Base-by-base conservation (phyloP, 2,329 filamentous ascomycete genomes). In the Penicillium corylophilum region DNA sequence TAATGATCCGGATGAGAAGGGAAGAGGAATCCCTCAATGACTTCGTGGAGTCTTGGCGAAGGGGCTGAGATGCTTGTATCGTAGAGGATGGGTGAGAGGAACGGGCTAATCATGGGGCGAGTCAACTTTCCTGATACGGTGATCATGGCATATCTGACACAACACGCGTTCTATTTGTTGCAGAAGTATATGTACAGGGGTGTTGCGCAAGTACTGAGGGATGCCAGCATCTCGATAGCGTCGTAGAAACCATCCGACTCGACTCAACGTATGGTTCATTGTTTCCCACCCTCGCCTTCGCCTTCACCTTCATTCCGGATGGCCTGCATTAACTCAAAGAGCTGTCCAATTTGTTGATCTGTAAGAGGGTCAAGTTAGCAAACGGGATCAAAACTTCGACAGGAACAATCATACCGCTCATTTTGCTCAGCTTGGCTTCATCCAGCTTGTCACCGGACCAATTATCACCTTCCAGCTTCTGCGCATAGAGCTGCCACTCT, bases 401-500 rank as follows among this genome's bases (percentile, higher is more conserved):
- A 26, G 10, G 44, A 46, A 18, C 39, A 55, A 38, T 77, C 85
- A 62, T 71, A 95, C 91, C 92, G 70, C 89, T 97, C 90, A 97
- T 89, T 74, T 96, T 96, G 54, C 90, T 86, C 50, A 97, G 78
- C 73, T 96, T 96, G 1, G 76, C 78, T 61, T 84, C 83, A 58
- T 97, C 93, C 70, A 97, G 80, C 70, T 87, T 93, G 57, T 90
- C 89, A 1, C 87, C 93, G 53, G 82, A 79, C 94, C 94, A 97
- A 0, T 80, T 72, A 47, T 95, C 87, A 0, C 92, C 93, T 67
- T 97, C 93, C 15, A 99, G 76, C 68, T 90, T 86, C 70, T 99
- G 93, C 2, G 91, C 92, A 68, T 97, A 99, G 46, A 90, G 76
- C 72, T 99, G 94, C 93, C 93, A 99, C 72, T 97, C 92, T 0